Base-by-base conservation (phyloP, 441 rosid species). In the Bruguiera hainesii region DNA sequence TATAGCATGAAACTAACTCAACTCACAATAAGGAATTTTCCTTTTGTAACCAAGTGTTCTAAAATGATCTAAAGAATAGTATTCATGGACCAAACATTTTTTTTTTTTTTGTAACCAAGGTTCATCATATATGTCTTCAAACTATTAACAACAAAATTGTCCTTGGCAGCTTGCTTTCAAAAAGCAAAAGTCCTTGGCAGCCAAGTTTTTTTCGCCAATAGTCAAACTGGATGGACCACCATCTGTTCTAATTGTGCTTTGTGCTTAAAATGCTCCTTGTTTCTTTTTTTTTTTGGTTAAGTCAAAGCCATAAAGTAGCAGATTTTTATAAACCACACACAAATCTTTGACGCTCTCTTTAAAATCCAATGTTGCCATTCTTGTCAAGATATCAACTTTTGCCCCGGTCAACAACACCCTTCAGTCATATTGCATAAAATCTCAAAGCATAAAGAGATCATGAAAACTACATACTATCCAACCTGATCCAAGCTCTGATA, bases 401-500 rank as follows among this genome's bases (percentile, higher is more conserved):
- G 29, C 37, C 48, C 7, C 49, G 25, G 16, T 3, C 21, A 11
- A 65, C 25, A 15, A 35, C 35, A 11, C 23, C 53, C 52, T 13
- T 31, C 28, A 11, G 21, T 67, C 11, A 39, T 26, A 57, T 58
- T 10, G 19, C 65, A 51, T 18, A 68, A 1, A 68, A 1, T 25
- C 31, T 33, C 29, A 62, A 55, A 33, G 30, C 56, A 31, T 21
- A 56, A 28, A 31, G 29, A 46, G n/a, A 49, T 9, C 8, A 20
- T 59, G 19, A 46, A 31, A 23, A 73, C 39, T 28, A 25, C 9
- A 64, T 28, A 59, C 7, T 63, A 53, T 66, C 84, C 71, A 81
- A 88, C 90, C 89, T 88, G 81, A 67, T 87, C 88, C 78, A 83
- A 76, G 63, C 84, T 82, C 66, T 68, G 35, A 69, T 74, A 85